Conservation (phyloP, 2,329 filamentous ascomycete genomes). For the Arachnomyces sp. region DNA sequence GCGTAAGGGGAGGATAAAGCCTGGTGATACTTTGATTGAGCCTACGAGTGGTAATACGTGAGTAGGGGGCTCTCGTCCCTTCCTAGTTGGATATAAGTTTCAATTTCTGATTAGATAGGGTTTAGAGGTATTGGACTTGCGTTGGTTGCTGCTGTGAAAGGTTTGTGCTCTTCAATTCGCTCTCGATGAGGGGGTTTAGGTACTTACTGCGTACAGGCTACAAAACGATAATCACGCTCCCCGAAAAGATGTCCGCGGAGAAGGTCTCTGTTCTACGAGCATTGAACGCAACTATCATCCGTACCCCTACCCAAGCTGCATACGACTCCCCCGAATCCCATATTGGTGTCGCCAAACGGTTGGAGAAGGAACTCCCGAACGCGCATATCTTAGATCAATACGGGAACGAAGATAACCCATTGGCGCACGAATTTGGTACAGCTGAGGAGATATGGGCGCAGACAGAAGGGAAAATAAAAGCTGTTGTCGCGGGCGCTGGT, state of each 20-base stretch:
- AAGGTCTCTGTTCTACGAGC: conserved; percentile 93
- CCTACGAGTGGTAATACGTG: conserved; percentile 92
- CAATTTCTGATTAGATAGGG: background rate
- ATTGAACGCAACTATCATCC: conserved; percentile 92
- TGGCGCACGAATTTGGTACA: conserved; percentile 88
- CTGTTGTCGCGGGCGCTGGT: conserved; percentile 82
- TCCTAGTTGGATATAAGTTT: background rate
- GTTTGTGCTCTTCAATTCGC: conserved; percentile 9
- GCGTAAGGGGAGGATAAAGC: conserved; percentile 84
- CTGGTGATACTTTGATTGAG: conserved; percentile 94
- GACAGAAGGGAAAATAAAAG: conserved; percentile 71
- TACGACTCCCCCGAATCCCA: conserved; percentile 93
- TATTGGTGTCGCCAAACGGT: conserved; percentile 82
- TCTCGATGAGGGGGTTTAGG: background rate
- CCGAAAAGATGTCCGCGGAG: conserved; percentile 98
- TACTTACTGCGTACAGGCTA: conserved; percentile 48
- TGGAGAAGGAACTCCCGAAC: conserved; percentile 93
- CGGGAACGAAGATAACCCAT: conserved; percentile 79
- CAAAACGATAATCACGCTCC: conserved; percentile 95
- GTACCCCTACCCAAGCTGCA: conserved; percentile 90
- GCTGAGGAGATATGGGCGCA: conserved; percentile 95
- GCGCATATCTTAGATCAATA: conserved; percentile 98
- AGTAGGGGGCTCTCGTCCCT: conserved; percentile 12
- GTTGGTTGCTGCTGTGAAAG: conserved; percentile 88
- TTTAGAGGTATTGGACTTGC: conserved; percentile 77